Evolutionary conservation across 768 basidiomycete genomes (phyloP), one percentile per base, ranked within the genome.

Genomic region (Leccinum longicurvipes): DNA sequence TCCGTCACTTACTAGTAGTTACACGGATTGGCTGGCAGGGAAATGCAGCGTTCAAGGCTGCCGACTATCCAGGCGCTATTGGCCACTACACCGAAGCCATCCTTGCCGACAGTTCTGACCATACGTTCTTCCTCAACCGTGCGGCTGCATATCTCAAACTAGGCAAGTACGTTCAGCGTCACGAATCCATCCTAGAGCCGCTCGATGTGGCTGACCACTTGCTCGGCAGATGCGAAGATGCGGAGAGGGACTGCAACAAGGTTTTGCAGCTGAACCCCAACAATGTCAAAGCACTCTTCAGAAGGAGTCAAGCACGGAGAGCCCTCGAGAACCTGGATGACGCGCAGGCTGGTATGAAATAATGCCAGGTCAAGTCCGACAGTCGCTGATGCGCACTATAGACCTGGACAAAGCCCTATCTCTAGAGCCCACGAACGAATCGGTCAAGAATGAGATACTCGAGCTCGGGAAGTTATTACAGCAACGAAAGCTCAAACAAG

Each of bases 91-190:
- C 90, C 29, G 74, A 82, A 1, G 94, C 95, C 4, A 83, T 89
- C 45, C 69, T 91, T 19, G 81, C 85, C 2, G 87, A 95, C 70
- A 68, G 74, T 11, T 75, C 68, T 0, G 91, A 96, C 63, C 76
- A 82, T n/a, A 88, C 91, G 0, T 89, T 86, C 60, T 85, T 87
- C 31, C 77, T 95, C 31, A 98, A 98, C 67, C 84, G 95, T 44
- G 91, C 93, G 3, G 89, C 91, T 32, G 91, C 93, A 25, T 95
- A 95, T 76, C 80, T 98, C 58, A 95, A 93, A 79, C 82, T 96
- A 75, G 86, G 85, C 82, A 97, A 96, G 93, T 93, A 78, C 76
- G 92, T 86, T 72, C 49, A 6, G n/a, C n/a, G n/a, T 28, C 10
- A 1, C 29, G 24, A 23, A 46, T 21, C 6, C 24, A 25, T 24